Evolutionary conservation across 1,284 basidiomycete genomes (phyloP).

Genomic region (Cryptococcus sp.): DNA sequence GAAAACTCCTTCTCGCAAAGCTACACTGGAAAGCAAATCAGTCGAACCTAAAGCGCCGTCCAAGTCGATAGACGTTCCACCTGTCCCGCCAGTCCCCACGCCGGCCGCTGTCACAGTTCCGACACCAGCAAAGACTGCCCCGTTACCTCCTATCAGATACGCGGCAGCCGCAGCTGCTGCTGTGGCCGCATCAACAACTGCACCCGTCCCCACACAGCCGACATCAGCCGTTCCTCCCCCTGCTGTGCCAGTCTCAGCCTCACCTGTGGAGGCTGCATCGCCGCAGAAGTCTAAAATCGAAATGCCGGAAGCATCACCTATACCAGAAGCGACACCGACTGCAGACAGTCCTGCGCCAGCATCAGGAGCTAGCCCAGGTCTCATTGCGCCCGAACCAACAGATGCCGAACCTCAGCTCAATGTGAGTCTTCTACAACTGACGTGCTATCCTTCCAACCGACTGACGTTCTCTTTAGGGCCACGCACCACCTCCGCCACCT

Average conservation of each 20-base stretch:
- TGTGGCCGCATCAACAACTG: slow-evolving; percentile 54
- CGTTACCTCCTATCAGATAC: slow-evolving; percentile 78
- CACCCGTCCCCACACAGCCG: slow-evolving; percentile 3
- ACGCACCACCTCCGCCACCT: slow-evolving; percentile 28
- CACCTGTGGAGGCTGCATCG: slow-evolving; percentile 56
- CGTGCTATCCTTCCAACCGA: not conserved
- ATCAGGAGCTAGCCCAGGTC: slow-evolving; percentile 5
- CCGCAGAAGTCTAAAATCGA: slow-evolving; percentile 9
- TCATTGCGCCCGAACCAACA: slow-evolving; percentile 1
- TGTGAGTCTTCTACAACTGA: slow-evolving; percentile 16
- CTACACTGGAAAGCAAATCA: slow-evolving; percentile 30
- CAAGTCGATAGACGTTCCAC: slow-evolving; percentile 11
- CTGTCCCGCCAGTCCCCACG: slow-evolving; percentile 15
- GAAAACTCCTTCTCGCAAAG: slow-evolving; percentile 34
- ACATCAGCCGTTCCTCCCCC: slow-evolving; percentile 27
- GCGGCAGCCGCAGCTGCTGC: slow-evolving; percentile 89
- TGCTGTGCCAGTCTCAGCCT: slow-evolving; percentile 56
- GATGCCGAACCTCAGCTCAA: not conserved
- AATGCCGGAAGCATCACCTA: not conserved
- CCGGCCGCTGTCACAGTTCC: slow-evolving; percentile 8
- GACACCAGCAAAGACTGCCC: slow-evolving; percentile 51
- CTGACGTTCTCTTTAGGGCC: slow-evolving; percentile 16
- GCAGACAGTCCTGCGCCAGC: slow-evolving; percentile 53
- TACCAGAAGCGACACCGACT: slow-evolving; percentile 60
- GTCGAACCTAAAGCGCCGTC: slow-evolving; percentile 6